A percentile compares a stretch with the other conserved stretches of the same genome.
phyloP scores from a whole-genome alignment of 352 stramenopile genomes.

The Phytophthora cactorum region DNA sequence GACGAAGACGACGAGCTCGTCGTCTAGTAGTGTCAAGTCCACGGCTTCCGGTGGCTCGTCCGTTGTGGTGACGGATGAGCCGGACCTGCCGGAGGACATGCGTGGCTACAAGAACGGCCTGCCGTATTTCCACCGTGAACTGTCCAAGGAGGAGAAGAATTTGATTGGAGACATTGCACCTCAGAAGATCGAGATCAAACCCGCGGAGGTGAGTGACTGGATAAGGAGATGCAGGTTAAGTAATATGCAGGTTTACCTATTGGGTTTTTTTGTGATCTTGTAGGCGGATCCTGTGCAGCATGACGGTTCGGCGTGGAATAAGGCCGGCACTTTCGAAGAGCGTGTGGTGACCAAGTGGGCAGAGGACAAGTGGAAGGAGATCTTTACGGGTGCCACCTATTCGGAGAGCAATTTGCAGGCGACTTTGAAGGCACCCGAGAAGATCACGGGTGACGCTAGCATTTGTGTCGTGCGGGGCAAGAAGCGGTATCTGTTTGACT shows the following conservation, averaged over 20 bases:
- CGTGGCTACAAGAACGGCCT: slow-evolving; percentile 87
- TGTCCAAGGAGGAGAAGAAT: slow-evolving; percentile 95
- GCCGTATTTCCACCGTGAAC: slow-evolving; percentile 98
- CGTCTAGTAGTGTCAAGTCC: slow-evolving; percentile 15
- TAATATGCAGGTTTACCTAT: neutral
- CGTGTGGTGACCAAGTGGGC: slow-evolving; percentile 89
- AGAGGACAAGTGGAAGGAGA: slow-evolving; percentile 65
- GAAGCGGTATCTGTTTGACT: slow-evolving; percentile 91
- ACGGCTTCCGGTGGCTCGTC: slow-evolving; percentile 30
- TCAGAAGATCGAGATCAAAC: slow-evolving; percentile 76
- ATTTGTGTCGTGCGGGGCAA: slow-evolving; percentile 90
- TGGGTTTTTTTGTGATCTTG: neutral
- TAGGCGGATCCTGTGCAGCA: slow-evolving; percentile 42
- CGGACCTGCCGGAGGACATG: slow-evolving; percentile 64
- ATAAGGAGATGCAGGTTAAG: neutral
- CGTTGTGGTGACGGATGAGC: slow-evolving; percentile 72
- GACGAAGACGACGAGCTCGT: slow-evolving; percentile 10
- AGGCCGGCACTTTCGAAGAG: slow-evolving; percentile 92
- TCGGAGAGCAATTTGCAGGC: slow-evolving; percentile 47
- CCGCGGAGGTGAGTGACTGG: slow-evolving; percentile 31
- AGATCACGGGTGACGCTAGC: slow-evolving; percentile 85
- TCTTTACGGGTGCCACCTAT: slow-evolving; percentile 55
- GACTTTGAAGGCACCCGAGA: slow-evolving; percentile 67
- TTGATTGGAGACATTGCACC: slow-evolving; percentile 96
- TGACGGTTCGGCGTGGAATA: slow-evolving; percentile 92